Conservation (phyloP, 2,329 filamentous ascomycete genomes). For the Sporothrix brasiliensis region DNA sequence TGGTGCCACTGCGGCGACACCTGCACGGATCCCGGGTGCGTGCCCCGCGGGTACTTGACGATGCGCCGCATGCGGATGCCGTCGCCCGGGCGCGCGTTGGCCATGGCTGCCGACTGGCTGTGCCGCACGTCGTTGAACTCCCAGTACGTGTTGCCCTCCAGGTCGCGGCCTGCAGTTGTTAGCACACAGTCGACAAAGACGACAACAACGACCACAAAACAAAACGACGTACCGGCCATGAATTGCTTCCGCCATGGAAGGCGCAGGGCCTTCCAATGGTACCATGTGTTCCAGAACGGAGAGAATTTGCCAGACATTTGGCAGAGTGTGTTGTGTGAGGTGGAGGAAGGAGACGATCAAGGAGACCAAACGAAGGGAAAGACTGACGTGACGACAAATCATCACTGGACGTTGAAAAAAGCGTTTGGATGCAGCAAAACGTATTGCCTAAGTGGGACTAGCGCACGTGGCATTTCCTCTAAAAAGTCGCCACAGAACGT, state of each 20-base stretch:
- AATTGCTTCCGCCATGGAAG: conserved; percentile 67
- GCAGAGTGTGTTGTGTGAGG: background rate
- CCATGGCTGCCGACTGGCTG: conserved; percentile 39
- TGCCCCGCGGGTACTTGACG: conserved; percentile 59
- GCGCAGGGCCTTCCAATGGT: conserved; percentile 63
- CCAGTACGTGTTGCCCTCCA: conserved; percentile 70
- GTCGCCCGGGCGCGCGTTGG: conserved; percentile 36
- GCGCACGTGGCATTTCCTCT: background rate
- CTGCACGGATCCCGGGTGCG: conserved; percentile 58
- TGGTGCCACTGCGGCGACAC: conserved; percentile 69
- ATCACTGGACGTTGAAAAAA: conserved; percentile 20
- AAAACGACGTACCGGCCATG: conserved; percentile 55
- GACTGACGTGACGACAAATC: background rate
- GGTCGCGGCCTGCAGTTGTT: conserved; percentile 59
- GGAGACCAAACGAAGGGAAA: background rate
- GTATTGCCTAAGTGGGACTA: conserved; percentile 19
- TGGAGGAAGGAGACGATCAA: background rate
- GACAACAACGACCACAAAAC: background rate
- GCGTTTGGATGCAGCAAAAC: background rate
- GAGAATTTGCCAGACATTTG: conserved; percentile 35
- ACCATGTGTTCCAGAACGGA: conserved; percentile 53
- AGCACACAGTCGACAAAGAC: background rate
- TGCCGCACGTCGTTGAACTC: conserved; percentile 61
- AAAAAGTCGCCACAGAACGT: background rate
- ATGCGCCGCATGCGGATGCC: conserved; percentile 59